Conservation (phyloP, 2,329 filamentous ascomycete genomes). For the Xylariaceae sp. region DNA sequence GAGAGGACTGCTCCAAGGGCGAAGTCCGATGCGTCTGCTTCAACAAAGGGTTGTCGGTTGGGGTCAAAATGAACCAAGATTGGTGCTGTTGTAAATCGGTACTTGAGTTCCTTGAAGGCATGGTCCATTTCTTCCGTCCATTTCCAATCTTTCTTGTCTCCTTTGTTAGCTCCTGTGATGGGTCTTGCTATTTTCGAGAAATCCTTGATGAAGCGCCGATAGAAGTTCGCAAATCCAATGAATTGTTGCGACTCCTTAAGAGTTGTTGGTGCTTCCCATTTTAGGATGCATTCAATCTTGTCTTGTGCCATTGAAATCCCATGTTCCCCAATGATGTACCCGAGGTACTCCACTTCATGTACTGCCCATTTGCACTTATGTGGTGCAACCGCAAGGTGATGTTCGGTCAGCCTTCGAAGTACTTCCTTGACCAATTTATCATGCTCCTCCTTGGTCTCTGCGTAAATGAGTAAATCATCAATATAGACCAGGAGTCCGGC, state of each 20-base stretch:
- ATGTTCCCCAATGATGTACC: slow-evolving; percentile 32
- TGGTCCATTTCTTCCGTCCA: not conserved
- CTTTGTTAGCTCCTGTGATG: slow-evolving; percentile 20
- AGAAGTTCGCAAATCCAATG: slow-evolving; percentile 40
- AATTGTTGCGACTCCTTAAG: slow-evolving; percentile 31
- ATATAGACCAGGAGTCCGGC: slow-evolving; percentile 17
- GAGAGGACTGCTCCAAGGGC: slow-evolving; percentile 5
- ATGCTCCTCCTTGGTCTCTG: slow-evolving; percentile 29
- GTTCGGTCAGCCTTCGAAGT: not conserved
- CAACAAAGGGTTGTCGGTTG: slow-evolving; percentile 19
- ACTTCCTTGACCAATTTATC: slow-evolving; percentile 29
- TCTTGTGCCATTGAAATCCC: slow-evolving; percentile 32
- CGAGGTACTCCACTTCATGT: slow-evolving; percentile 34
- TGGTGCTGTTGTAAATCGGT: not conserved
- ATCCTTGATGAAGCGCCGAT: slow-evolving; percentile 34
- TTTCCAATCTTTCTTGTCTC: not conserved
- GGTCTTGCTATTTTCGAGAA: slow-evolving; percentile 21
- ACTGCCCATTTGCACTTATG: slow-evolving; percentile 38
- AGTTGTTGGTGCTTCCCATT: slow-evolving; percentile 27
- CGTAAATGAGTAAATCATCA: slow-evolving; percentile 33
- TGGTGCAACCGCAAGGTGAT: slow-evolving; percentile 17
- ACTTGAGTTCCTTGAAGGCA: slow-evolving; percentile 3
- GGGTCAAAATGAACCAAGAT: not conserved
- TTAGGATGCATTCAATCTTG: slow-evolving; percentile 30
- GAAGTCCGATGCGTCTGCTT: slow-evolving; percentile 30